Conservation (phyloP, 1,284 basidiomycete species). For the Macrocystidia cucumis region DNA sequence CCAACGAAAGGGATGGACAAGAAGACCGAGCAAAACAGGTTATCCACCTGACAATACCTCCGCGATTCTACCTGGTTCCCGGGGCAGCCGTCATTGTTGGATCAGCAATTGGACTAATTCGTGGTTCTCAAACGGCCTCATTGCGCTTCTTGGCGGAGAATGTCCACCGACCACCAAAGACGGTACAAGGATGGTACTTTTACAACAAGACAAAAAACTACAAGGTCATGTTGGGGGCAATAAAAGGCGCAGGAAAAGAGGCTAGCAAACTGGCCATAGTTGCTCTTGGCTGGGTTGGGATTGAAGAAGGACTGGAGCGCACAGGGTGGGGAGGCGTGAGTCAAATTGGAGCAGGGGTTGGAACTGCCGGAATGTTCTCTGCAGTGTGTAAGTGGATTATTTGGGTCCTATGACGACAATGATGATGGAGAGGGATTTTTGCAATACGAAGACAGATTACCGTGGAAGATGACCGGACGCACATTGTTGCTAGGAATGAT, state of each 20-base stretch:
- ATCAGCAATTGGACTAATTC: constrained; percentile 57
- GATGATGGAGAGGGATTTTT: constrained; percentile 5
- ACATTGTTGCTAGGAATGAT: constrained; percentile 43
- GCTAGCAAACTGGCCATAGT: constrained; percentile 47
- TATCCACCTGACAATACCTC: constrained; percentile 27
- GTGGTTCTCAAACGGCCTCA: constrained; percentile 58
- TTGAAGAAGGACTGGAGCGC: constrained; percentile 54
- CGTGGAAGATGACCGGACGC: constrained; percentile 40
- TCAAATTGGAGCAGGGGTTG: constrained; percentile 59
- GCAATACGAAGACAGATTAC: constrained; percentile 44
- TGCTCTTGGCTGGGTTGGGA: constrained; percentile 55
- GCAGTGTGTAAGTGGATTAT: constrained; percentile 52
- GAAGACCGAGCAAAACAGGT: constrained; percentile 11
- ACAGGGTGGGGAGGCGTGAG: constrained; percentile 43
- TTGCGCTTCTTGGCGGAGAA: constrained; percentile 55
- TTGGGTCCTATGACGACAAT: too few species aligned
- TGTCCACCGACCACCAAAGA: constrained; percentile 72
- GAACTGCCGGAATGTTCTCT: constrained; percentile 52
- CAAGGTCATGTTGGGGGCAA: constrained; percentile 64
- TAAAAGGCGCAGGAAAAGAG: constrained; percentile 57
- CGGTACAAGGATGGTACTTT: constrained; percentile 83
- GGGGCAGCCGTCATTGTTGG: constrained; percentile 52
- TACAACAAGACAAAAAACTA: constrained; percentile 94
- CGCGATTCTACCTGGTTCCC: constrained; percentile 39
- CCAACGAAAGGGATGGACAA: constrained; percentile 11